These are phyloP conservation scores for Podospora sp. DNA, from an alignment of 495 filamentous ascomycete species.

Conservation along the genomic window DNA sequence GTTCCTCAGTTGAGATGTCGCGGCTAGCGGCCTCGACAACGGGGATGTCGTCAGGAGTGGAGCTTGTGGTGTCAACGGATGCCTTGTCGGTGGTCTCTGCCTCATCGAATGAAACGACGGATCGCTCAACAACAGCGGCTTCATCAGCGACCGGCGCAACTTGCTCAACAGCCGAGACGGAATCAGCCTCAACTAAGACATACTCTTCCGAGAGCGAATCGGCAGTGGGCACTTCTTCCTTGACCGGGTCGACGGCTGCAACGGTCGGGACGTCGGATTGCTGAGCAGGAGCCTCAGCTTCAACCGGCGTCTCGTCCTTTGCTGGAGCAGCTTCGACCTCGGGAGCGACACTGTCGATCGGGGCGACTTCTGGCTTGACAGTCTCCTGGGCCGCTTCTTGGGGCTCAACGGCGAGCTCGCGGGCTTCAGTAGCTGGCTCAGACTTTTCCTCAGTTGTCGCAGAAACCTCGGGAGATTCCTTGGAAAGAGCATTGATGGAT, in stretches of 20 bases:
- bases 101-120: slow-evolving; percentile 21
- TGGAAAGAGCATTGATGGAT: neutral
- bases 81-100: slow-evolving; percentile 16
- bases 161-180: slow-evolving; percentile 17
- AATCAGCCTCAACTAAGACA: slow-evolving; percentile 28
- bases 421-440: neutral
- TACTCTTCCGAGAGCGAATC: slow-evolving; percentile 28
- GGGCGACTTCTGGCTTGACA: neutral
- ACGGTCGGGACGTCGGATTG: neutral
- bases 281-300: neutral
- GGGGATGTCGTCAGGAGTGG: neutral
- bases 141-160: slow-evolving; percentile 21
- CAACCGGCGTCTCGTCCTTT: neutral
- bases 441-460: neutral
- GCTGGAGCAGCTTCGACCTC: neutral
- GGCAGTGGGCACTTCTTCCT: neutral
- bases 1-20: slow-evolving; percentile 13
- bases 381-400: neutral
- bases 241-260: neutral
- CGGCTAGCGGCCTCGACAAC: slow-evolving; percentile 4
- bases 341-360: neutral
- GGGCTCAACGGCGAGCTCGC: neutral
- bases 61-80: neutral
- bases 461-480: slow-evolving; percentile 2
- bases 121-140: slow-evolving; percentile 20